Evolutionary conservation across 208 protist species (phyloP), one percentile per base, ranked within the genome.

Genomic region (Wallacemonas rigidus): DNA sequence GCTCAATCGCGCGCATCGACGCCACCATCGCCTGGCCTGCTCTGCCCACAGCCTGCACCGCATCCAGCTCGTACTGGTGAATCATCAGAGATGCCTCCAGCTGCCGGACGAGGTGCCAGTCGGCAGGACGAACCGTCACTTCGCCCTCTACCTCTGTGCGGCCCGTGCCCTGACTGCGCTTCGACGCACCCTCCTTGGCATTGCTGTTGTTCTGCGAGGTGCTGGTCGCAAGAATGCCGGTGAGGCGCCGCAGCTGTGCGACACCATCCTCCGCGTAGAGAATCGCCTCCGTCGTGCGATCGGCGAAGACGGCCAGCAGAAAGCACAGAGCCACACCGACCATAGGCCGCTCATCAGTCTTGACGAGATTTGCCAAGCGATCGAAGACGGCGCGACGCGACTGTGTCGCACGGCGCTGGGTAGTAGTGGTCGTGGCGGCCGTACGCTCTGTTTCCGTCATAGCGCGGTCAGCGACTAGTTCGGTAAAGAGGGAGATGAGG

Each of bases 11-110:
- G 12, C 36, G 65, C 57, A 84, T 64, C 7, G 50, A 65, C 14
- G 6, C 11, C 15, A 43, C 44, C 39, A 81, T 61, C 26, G 35
- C 60, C 15, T 68, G 40, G 3, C 81, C 81, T 2, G 76, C 69
- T 9, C 1, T 17, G 2, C 69, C 40, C 64, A 77, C 44, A 56
- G 79, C 76, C 50, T 80, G 74, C 40, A 38, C 44, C 6, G 75
- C 83, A 69, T 92, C 87, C 8, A 72, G 53, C 67, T 89, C 80
- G 57, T 79, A 77, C 67, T 92, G 84, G 1, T 77, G 83, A 17
- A 69, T 72, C 58, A 77, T 60, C 35, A 92, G 84, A 2, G 76
- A 74, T 4, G 45, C 58, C 60, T 92, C 83, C 17, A 92, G 63
- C 17, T 73, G 71, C 5, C 47, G 67, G 41, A 82, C 47, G 53